phyloP scores from a whole-genome alignment of 2,329 filamentous ascomycete genomes.

The Basipetospora sp. region DNA sequence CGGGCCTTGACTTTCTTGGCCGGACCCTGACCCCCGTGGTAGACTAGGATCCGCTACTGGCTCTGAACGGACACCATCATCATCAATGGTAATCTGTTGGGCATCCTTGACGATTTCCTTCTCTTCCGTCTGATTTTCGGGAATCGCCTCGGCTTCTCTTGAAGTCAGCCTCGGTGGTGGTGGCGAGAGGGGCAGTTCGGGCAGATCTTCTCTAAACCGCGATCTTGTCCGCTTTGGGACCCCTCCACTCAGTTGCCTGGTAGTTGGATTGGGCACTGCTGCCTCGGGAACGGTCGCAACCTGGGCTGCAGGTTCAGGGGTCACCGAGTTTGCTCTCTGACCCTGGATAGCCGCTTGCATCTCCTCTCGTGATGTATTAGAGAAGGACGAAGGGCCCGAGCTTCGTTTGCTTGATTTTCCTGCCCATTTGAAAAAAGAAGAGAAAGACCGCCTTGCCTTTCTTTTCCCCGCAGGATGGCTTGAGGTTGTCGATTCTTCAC shows the following conservation, averaged over 20 bases:
- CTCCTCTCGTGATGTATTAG: constrained; percentile 80
- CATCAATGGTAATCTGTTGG: no score
- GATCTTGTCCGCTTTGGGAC: constrained; percentile 70
- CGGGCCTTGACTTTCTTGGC: constrained; percentile 8
- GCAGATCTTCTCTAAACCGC: constrained; percentile 82
- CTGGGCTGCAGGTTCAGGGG: not conserved
- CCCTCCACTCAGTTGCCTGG: constrained; percentile 22
- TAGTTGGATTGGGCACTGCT: constrained; percentile 8
- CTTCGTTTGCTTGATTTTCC: constrained; percentile 38
- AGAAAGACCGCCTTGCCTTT: constrained; percentile 39
- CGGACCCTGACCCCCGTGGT: not conserved
- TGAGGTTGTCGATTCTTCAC: not conserved
- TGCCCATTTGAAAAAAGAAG: constrained; percentile 61
- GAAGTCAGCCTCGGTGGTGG: no score
- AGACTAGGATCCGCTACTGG: not conserved
- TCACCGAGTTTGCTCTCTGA: constrained; percentile 2
- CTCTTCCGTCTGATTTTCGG: no score
- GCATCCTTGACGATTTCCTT: no score
- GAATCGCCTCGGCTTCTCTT: no score
- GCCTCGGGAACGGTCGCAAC: not conserved
- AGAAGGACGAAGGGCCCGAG: constrained; percentile 61
- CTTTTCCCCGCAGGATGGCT: not conserved
- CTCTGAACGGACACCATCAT: no score
- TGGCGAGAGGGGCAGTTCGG: constrained; percentile 72
- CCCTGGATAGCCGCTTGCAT: constrained; percentile 34